Evolutionary conservation across 2,329 filamentous ascomycete genomes (phyloP), one percentile per base, ranked within the genome.

Genomic region (Penicillium glabrum): DNA sequence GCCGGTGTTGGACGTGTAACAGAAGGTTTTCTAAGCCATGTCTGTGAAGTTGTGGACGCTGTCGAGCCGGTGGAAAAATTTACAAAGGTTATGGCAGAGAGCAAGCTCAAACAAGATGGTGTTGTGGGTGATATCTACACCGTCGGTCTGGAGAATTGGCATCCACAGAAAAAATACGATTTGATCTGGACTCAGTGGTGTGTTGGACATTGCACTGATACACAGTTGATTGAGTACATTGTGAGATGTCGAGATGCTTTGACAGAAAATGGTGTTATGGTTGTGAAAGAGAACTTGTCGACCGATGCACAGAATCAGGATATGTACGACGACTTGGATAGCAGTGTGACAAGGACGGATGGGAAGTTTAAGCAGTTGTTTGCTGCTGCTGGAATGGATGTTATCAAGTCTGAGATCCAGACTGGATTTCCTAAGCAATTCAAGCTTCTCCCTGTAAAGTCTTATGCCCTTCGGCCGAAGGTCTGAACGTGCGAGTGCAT

Each of bases 141-240:
- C 62, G 75, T 88, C 2, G 90, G 91, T 0, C 77, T 96, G 1
- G 88, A 96, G 72, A 81, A 83, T 27, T 96, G 90, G 90, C 79
- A 82, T 1, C 75, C 72, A 5, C 60, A 61, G 49, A 73, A 74
- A 9, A 71, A 75, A 48, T 97, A 97, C 73, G 89, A 93, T 70
- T 73, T 96, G 46, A 86, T 97, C 59, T 96, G 91, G 90, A 88
- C 85, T 51, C 93, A 97, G 74, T 96, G 93, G 92, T 97, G 92
- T 73, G 75, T 93, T 8, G 89, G 90, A 24, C 89, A 97, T 72
- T 77, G 96, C 53, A 91, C 84, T 0, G 91, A 96, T 69, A 75
- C 74, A 8, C 86, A 96, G 71, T 71, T 97, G 4, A 79, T 89
- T 1, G 77, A 77, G 2, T 96, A 88, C 67, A 74, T 97, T 16